Conservation (phyloP, 257 asterid species). For the Solanum corneliomulleri region DNA sequence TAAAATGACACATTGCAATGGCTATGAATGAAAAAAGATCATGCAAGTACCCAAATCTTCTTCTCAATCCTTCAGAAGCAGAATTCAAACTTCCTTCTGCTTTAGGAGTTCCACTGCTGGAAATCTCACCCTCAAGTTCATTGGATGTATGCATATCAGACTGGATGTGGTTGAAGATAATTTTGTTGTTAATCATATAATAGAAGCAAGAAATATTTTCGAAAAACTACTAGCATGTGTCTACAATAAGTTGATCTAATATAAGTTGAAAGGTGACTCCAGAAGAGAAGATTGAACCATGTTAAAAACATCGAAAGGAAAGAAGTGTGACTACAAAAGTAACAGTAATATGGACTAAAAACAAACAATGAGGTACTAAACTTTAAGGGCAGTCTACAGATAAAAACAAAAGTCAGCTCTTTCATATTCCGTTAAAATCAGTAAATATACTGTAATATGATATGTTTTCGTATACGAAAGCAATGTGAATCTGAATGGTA, state of each 20-base stretch:
- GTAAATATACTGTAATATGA: not conserved
- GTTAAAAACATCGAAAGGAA: not conserved
- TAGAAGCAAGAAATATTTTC: not conserved
- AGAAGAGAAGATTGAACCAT: not conserved
- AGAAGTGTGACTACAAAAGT: not conserved
- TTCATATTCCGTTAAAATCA: not conserved
- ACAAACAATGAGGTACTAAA: not conserved
- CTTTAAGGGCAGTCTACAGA: not conserved
- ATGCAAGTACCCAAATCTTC: constrained; percentile 49
- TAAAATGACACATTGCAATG: not conserved
- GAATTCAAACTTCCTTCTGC: constrained; percentile 35
- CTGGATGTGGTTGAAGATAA: constrained; percentile 32
- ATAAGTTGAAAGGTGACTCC: not conserved
- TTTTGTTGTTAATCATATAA: not conserved
- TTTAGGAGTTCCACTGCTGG: constrained; percentile 27
- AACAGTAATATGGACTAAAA: not conserved
- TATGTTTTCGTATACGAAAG: not conserved
- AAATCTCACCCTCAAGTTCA: constrained; percentile 27
- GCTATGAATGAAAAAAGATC: not conserved
- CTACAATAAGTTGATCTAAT: not conserved
- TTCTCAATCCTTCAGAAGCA: constrained; percentile 62
- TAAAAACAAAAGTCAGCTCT: not conserved
- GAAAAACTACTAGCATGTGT: not conserved
- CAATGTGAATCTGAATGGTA: not conserved
- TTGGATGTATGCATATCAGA: constrained; percentile 18